Evolutionary conservation across 345 rosid species (phyloP), one percentile per base, ranked within the genome.

Genomic region (sweet orange (Citrus sinensis)): DNA sequence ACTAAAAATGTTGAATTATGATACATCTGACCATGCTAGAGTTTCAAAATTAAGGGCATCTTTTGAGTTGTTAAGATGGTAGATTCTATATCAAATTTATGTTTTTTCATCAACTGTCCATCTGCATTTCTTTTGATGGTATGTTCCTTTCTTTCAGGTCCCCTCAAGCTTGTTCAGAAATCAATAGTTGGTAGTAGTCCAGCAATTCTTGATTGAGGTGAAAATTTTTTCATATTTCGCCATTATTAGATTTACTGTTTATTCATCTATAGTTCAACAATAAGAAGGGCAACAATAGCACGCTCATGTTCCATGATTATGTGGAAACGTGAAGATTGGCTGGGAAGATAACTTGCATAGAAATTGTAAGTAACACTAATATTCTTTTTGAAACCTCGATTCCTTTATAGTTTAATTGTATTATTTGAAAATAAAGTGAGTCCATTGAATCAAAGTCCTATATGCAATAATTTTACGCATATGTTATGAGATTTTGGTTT

Each of bases 131-230:
- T 34, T 37, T 19, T 74, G 20, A 64, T 78, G 14, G 55, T 34
- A 30, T 40, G 8, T 65, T 71, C 24, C 34, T 71, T 71, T 46
- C 35, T 80, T 82, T 79, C 91, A 89, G 97, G 90, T 90, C 55
- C 86, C 91, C 11, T 84, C 96, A 72, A 86, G 82, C 82, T 85
- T 89, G 76, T 89, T 88, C 88, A 85, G 76, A 78, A 84, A 79
- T 32, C 75, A 25, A n/a, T 84, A 78, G 78, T 39, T 71, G 30
- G 30, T 1, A 7, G 20, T 39, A 17, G 54, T 58, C 60, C 54
- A 46, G 8, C 22, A 22, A 37, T 55, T 54, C n/a, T 49, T 37
- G 9, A 42, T 19, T 7, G 55, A 25, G 19, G 65, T 30, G 24
- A 51, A 46, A 76, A 0, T 76, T 65, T 51, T 67, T 71, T 37